Base-by-base conservation (phyloP, 192 early-diverging fungal genomes). In the Coemansia sp. region DNA sequence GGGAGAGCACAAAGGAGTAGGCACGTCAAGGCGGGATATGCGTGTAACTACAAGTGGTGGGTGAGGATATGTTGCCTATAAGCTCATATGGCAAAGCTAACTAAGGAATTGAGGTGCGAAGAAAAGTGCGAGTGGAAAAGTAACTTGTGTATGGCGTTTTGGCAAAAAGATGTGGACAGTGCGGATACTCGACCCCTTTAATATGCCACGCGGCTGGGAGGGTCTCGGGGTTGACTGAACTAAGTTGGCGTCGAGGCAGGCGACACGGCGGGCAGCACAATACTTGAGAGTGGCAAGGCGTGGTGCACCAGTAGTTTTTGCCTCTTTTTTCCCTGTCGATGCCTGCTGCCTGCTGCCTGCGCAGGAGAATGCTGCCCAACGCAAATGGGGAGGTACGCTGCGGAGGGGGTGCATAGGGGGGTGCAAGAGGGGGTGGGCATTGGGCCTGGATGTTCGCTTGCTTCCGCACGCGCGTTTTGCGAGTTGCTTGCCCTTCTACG, bases 121-220 rank as follows among this genome's bases (percentile, higher is more conserved):
- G 22, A 46, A 22, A 11, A 46, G 43, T 19, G 18, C 10, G 18
- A 8, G 10, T 19, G 21, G 10, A 12, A 26, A 46, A 12, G 43
- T 46, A 46, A 46, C 43, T 22, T 46, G 43, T 24, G 22, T 24
- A 46, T 24, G 43, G 43, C 22, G 43, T 24, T 46, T 22, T 53
- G 43, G 32, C 43, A n/a, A 29, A 27, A 26, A 39, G 24, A n/a
- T n/a, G 36, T 38, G 14, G 48, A 52, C 26, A 12, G 43, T 22
- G 48, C 36, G 60, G 46, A 62, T 62, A 44, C 36, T 62, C 60
- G 26, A 53, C 41, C 58, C 42, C 34, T 61, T 62, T 62, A 53
- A 62, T 53, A 62, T 62, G 48, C 44, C 48, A 62, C 52, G 60
- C 60, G 40, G 24, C 44, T 36, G 60, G 44, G 58, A 59, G 19